Evolutionary conservation across 495 filamentous ascomycete genomes (phyloP), one percentile per base, ranked within the genome.

Genomic region (Aspergillus sclerotiicarbonarius): DNA sequence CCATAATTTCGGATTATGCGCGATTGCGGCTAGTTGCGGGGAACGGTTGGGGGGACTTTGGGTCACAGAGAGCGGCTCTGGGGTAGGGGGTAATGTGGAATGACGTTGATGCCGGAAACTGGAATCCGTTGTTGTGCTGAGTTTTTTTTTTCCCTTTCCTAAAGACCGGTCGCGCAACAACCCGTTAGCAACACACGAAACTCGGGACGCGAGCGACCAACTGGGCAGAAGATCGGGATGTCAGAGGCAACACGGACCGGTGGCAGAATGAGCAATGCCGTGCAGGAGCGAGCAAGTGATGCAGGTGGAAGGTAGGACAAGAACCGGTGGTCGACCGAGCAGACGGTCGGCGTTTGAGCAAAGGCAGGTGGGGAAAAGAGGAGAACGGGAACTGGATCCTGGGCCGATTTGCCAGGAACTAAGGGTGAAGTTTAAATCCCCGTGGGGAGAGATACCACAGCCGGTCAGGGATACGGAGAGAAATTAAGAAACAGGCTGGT

Each of bases 1-100:
- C 82, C 92, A 98, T 97, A 71, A 57, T 66, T 58, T 29, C 31
- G 25, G 37, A 32, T 56, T 48, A 29, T 19, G 10, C 19, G 33
- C 29, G 44, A 49, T 50, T 20, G 55, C 47, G 35, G 41, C 29
- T 16, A 21, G 31, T 10, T 51, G 46, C 20, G 32, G 35, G 47
- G 43, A 20, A 43, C 10, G 44, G 15, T 31, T 18, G 20, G 15
- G 21, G 32, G 37, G 25, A 25, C 25, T n/a, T n/a, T 51, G 39
- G 47, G 37, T 20, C 13, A 41, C 32, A 46, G 46, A 21, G 47
- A 18, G 31, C 31, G 29, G 54, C 8, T 29, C 43, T 20, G 33
- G 12, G 15, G 10, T 21, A 53, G 48, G 46, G 37, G 25, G 31
- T 5, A 29, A 13, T 12, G 50, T 18, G 33, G 31, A 35, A 60